A percentile compares a stretch with the other conserved stretches of the same genome.
These are phyloP conservation scores for Musa schizocarpa DNA, from an alignment of 176 grass and related monocot genomes.

Conservation along the genomic window DNA sequence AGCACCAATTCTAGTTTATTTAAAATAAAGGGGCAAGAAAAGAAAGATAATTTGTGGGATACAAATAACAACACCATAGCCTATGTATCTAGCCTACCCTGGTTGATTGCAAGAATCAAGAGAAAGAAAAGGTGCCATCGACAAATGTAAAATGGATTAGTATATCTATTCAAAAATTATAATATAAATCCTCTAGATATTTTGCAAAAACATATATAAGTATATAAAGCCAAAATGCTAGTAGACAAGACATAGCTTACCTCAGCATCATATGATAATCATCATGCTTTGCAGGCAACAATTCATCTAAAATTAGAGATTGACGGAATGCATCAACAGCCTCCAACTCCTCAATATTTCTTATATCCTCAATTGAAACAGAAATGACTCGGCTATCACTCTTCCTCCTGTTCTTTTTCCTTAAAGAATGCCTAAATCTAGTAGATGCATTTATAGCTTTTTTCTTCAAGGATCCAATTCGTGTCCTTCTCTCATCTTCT, in stretches of 20 bases:
- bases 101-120: not conserved
- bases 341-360: slow-evolving; percentile 65
- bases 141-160: too few species aligned
- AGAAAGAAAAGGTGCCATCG: not conserved
- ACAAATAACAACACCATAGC: too few species aligned
- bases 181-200: not conserved
- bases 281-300: slow-evolving; percentile 80
- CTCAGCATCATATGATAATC: slow-evolving; percentile 98
- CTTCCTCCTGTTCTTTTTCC: slow-evolving; percentile 17
- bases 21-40: not conserved
- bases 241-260: slow-evolving; percentile 17
- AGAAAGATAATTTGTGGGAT: not conserved
- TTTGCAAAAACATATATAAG: not conserved
- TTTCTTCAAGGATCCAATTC: slow-evolving; percentile 19
- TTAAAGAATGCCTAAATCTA: slow-evolving; percentile 16
- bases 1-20: too few species aligned
- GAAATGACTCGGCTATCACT: not conserved
- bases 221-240: slow-evolving; percentile 8
- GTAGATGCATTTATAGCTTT: slow-evolving; percentile 13
- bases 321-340: slow-evolving; percentile 79
- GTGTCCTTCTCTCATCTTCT: slow-evolving; percentile 11
- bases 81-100: not conserved
- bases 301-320: slow-evolving; percentile 53
- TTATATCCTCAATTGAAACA: slow-evolving; percentile 89
- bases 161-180: not conserved